Conservation (phyloP, 805 yeast genomes). For the Candida alai region DNA sequence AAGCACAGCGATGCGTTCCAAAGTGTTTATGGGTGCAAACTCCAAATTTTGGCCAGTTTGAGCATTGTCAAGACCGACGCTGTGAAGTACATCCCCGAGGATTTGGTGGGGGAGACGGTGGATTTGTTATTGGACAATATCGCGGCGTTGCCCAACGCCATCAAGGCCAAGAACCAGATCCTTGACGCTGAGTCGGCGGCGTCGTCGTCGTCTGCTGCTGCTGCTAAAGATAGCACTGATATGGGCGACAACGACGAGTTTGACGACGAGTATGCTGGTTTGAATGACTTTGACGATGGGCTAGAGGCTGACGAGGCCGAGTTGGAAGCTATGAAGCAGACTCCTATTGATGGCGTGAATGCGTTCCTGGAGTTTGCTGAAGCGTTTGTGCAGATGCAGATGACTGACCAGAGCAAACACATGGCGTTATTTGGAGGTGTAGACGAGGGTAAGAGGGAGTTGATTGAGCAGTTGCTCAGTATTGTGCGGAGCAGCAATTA, state of each 20-base stretch:
- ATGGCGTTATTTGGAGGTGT: constrained; percentile 42
- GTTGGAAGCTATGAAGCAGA: constrained; percentile 76
- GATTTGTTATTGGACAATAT: constrained; percentile 39
- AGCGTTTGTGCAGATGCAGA: constrained; percentile 47
- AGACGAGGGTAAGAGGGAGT: constrained; percentile 31
- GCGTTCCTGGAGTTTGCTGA: constrained; percentile 64
- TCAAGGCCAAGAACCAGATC: constrained; percentile 43
- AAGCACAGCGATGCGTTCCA: constrained; percentile 43
- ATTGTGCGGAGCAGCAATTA: constrained; percentile 20
- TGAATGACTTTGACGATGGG: constrained; percentile 23
- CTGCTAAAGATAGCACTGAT: constrained; percentile 12
- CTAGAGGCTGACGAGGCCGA: constrained; percentile 66
- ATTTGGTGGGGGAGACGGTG: constrained; percentile 34
- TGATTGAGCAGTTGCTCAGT: constrained; percentile 26
- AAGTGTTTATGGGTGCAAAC: constrained; percentile 53
- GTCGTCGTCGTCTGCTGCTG: constrained; percentile 20
- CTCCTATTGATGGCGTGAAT: constrained; percentile 75
- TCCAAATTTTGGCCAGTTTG: constrained; percentile 47
- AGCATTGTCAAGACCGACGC: constrained; percentile 32
- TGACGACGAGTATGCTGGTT: constrained; percentile 31
- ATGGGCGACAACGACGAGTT: constrained; percentile 22
- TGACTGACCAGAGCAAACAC: constrained; percentile 45
- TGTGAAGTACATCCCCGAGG: constrained; percentile 27
- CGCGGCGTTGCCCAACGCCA: constrained; percentile 46
- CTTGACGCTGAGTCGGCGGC: constrained; percentile 35